Evolutionary conservation across 2,329 filamentous ascomycete genomes (phyloP).

Genomic region (Trichoderma sp.): DNA sequence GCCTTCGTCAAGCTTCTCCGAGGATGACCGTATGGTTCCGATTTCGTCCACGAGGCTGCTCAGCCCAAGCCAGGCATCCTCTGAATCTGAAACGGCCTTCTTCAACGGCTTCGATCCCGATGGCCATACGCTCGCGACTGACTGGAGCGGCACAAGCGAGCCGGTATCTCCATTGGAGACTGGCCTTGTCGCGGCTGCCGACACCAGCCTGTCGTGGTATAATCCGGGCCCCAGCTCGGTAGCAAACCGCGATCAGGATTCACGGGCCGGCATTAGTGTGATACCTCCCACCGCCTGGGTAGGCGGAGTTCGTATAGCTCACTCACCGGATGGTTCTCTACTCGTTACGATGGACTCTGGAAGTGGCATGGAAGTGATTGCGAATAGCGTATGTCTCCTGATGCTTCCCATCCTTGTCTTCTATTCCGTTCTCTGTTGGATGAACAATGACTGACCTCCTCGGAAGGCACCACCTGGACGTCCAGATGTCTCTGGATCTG

Average conservation of each 20-base stretch:
- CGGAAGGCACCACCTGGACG: conserved; percentile 22
- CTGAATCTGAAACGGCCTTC: background rate
- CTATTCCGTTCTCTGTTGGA: background rate
- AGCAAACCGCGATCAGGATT: background rate
- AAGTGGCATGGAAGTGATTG: background rate
- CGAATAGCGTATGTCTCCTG: conserved; percentile 22
- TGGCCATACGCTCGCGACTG: background rate
- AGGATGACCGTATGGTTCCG: conserved; percentile 45
- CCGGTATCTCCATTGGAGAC: conserved; percentile 1
- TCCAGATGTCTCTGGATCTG: conserved; percentile 13
- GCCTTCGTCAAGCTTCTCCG: conserved; percentile 45
- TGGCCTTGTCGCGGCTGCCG: background rate
- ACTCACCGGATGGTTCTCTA: background rate
- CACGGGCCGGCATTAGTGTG: background rate
- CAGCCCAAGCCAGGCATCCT: conserved; percentile 14
- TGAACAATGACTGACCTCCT: conserved; percentile 23
- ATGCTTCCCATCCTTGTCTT: background rate
- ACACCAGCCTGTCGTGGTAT: background rate
- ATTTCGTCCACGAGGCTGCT: conserved; percentile 22
- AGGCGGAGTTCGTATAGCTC: background rate
- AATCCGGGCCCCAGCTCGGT: background rate
- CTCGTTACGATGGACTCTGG: background rate
- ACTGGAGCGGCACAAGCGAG: conserved; percentile 3
- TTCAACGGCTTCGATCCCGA: background rate
- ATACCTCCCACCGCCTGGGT: background rate